Percentiles rank a stretch among this genome's conserved stretches.
phyloP scores from a whole-genome alignment of 768 basidiomycete species.

The Naematelia encephala region DNA sequence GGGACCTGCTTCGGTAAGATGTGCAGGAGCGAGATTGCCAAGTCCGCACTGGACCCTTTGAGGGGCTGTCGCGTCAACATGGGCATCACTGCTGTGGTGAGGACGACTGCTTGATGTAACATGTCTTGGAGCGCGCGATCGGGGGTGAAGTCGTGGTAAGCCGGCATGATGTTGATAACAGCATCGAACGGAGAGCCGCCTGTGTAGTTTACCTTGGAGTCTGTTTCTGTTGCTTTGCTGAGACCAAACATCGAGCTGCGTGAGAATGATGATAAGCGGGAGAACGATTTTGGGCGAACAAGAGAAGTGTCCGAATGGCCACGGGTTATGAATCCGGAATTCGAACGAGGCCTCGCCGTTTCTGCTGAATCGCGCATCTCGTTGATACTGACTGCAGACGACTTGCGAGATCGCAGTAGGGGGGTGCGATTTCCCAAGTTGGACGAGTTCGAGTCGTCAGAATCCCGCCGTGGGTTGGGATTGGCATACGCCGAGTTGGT shows the following conservation, averaged over 20 bases:
- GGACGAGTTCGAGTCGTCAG: slow-evolving; percentile 8
- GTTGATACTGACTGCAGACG: not conserved
- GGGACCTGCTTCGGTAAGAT: slow-evolving; percentile 25
- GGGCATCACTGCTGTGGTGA: slow-evolving; percentile 31
- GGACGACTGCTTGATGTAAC: slow-evolving; percentile 31
- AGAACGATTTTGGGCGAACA: not conserved
- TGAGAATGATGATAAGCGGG: slow-evolving; percentile 1
- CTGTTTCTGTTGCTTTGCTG: slow-evolving; percentile 3
- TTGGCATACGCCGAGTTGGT: not conserved
- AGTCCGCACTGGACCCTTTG: not conserved
- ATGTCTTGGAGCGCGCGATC: slow-evolving; percentile 27
- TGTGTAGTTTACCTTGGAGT: not conserved
- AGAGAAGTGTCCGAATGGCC: not conserved
- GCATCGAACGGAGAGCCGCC: slow-evolving; percentile 23
- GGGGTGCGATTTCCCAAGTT: slow-evolving; percentile 1
- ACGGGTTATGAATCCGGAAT: not conserved
- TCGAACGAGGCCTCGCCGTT: not conserved
- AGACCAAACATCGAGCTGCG: slow-evolving; percentile 13
- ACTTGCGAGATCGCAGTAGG: not conserved
- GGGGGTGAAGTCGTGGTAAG: slow-evolving; percentile 8
- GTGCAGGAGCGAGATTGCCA: slow-evolving; percentile 24
- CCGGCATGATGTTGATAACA: slow-evolving; percentile 32
- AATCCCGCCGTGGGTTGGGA: slow-evolving; percentile 1
- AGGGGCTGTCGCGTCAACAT: slow-evolving; percentile 11
- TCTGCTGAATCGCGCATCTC: not conserved